Base-by-base conservation (phyloP, 139 green algal genomes). In the Chlorella sorokiniana region DNA sequence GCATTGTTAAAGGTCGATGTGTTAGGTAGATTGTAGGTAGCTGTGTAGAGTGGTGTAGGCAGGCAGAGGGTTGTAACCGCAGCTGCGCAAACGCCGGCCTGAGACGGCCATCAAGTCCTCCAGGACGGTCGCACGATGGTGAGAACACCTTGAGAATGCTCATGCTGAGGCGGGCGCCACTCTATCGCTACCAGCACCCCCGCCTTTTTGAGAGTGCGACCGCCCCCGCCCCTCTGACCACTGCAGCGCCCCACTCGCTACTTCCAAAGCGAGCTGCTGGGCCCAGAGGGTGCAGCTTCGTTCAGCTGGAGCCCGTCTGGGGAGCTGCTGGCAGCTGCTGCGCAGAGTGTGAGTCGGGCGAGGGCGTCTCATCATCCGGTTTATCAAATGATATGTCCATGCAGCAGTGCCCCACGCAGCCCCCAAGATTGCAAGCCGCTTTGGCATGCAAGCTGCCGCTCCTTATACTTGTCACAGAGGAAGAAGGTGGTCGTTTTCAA, bases 401-500 rank as follows among this genome's bases (percentile, higher is more conserved):
- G 56, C 9, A 35, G 56, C 56, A 14, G 25, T 65, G 22, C 20
- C n/a, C n/a, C n/a, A n/a, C n/a, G n/a, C n/a, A n/a, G n/a, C n/a
- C n/a, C n/a, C n/a, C n/a, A n/a, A n/a, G n/a, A n/a, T n/a, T n/a
- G n/a, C n/a, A n/a, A n/a, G n/a, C n/a, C n/a, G n/a, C n/a, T n/a
- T n/a, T n/a, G n/a, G n/a, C n/a, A n/a, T n/a, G n/a, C n/a, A 10
- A 23, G 6, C 25, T 23, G 9, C 41, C 2, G n/a, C n/a, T n/a
- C n/a, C n/a, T n/a, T n/a, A n/a, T 11, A 59, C 48, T 11, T 59
- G 11, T 59, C 20, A 54, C 73, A 69, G 54, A 56, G 27, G 37
- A 79, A 79, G 73, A 69, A 69, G 54, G 73, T 79, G 23, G 52
- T 79, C 25, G 27, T 79, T 1, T 79, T 79, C 41, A 54, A 69